Conservation (phyloP, 139 green algal genomes). For the Ettlia oleoabundans region DNA sequence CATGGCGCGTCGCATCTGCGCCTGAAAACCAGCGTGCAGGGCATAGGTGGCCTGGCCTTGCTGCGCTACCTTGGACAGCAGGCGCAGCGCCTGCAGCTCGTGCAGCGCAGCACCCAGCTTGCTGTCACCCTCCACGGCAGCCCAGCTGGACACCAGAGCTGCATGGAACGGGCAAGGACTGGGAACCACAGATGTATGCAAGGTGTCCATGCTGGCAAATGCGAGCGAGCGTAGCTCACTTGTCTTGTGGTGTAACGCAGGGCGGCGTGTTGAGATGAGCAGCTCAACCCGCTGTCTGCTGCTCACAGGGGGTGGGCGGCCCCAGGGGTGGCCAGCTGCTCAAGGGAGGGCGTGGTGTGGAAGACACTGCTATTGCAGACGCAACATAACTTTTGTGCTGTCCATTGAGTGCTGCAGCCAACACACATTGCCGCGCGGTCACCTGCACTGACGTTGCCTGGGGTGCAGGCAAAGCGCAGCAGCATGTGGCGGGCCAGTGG, state of each 20-base stretch:
- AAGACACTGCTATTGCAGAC: too few species aligned
- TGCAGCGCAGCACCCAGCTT: constrained; percentile 52
- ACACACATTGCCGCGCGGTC: neutral
- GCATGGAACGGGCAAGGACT: neutral
- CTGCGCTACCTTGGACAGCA: constrained; percentile 18
- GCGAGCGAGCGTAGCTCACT: too few species aligned
- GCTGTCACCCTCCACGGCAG: neutral
- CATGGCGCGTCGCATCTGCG: constrained; percentile 50
- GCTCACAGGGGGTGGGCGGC: too few species aligned
- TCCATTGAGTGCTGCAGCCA: too few species aligned
- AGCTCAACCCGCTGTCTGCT: too few species aligned
- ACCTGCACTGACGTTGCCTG: constrained; percentile 10
- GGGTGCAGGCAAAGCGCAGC: constrained; percentile 50
- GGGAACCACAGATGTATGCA: neutral
- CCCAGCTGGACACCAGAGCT: constrained; percentile 47
- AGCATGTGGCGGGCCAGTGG: constrained; percentile 75
- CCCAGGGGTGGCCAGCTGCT: too few species aligned
- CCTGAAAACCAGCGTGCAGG: constrained; percentile 53
- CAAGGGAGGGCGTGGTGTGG: too few species aligned
- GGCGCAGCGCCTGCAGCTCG: constrained; percentile 36
- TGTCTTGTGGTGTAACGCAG: too few species aligned
- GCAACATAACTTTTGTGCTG: too few species aligned
- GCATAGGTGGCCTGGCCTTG: neutral
- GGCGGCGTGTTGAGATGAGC: too few species aligned
- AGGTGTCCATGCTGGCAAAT: too few species aligned